Evolutionary conservation across 257 asterid species (phyloP), one percentile per base, ranked within the genome.

Genomic region (Asclepias syriaca): DNA sequence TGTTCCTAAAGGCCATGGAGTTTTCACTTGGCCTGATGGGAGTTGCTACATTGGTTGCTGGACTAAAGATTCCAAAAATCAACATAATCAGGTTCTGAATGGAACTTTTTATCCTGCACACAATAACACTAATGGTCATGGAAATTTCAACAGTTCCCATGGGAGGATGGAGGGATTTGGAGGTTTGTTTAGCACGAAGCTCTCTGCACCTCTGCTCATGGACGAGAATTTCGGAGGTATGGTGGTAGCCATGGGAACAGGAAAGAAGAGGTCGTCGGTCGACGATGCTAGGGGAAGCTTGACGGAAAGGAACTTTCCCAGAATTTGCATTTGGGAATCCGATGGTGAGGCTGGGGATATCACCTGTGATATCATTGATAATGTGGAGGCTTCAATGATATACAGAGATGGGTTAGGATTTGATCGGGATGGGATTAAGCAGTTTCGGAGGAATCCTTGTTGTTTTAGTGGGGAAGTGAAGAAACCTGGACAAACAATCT

Each of bases 261-360:
- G 83, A 68, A 87, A 84, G 90, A 88, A 84, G 83, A 83, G 95
- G 87, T 77, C 90, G 21, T 91, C 97, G 2, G 84, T 86, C 19
- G 92, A 82, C 4, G 85, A 81, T 12, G 88, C 81, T 18, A 51
- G 84, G 19, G 81, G 81, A 70, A 83, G 85, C 60, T 49, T 74
- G 72, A 76, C 77, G 5, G 98, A 87, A 54, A 84, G 87, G 81
- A 84, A 78, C 66, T 90, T 90, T 53, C 97, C 98, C 0, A 82
- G 97, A 75, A 87, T 95, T 50, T 95, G 97, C 74, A 88, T 95
- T 19, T 95, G 99, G 99, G 99, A 95, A 69, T 92, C 97, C 1
- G 99, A 95, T 50, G 99, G 97, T 0, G 98, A 88, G 70, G 98
- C 90, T 3, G 99, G 98, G 67, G 98, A 95, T 77, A 95, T 95